Conservation (phyloP, 2,329 filamentous ascomycete species). For the Talaromyces sp. region DNA sequence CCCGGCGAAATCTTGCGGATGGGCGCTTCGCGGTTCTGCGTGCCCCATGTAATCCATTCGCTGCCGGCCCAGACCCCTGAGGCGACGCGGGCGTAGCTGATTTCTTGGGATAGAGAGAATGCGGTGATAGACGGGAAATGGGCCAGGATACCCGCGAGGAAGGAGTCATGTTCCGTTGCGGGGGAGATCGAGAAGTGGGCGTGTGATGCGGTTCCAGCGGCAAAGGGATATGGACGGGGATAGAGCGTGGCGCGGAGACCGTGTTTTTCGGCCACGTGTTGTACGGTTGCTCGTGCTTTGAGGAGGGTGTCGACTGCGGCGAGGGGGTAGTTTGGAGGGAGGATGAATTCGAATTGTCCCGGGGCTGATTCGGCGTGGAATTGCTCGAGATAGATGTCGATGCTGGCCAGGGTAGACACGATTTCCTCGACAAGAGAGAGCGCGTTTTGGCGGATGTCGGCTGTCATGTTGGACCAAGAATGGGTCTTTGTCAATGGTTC, state of each 20-base stretch:
- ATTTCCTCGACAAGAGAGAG: conserved; percentile 60
- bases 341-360: conserved; percentile 72
- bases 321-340: conserved; percentile 58
- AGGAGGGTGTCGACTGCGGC: conserved; percentile 66
- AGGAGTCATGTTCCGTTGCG: conserved; percentile 47
- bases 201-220: conserved; percentile 61
- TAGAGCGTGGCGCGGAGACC: conserved; percentile 65
- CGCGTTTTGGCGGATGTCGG: conserved; percentile 50
- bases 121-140: conserved; percentile 63
- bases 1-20: conserved; percentile 60
- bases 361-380: conserved; percentile 68
- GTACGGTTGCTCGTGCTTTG: conserved; percentile 64
- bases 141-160: conserved; percentile 65
- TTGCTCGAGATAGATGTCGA: conserved; percentile 63
- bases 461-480: conserved; percentile 63
- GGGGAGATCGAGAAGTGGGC: conserved; percentile 60
- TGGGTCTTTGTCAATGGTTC: conserved; percentile 56
- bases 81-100: conserved; percentile 62
- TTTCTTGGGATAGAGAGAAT: conserved; percentile 60
- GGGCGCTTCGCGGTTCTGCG: conserved; percentile 71
- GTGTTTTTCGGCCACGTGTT: conserved; percentile 55
- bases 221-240: conserved; percentile 58
- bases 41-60: conserved; percentile 73
- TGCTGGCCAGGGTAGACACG: conserved; percentile 51
- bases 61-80: conserved; percentile 75